A percentile compares a stretch with the other conserved stretches of the same genome.
phyloP scores from a whole-genome alignment of 129 eudicot genomes.

The Centella asiatica region DNA sequence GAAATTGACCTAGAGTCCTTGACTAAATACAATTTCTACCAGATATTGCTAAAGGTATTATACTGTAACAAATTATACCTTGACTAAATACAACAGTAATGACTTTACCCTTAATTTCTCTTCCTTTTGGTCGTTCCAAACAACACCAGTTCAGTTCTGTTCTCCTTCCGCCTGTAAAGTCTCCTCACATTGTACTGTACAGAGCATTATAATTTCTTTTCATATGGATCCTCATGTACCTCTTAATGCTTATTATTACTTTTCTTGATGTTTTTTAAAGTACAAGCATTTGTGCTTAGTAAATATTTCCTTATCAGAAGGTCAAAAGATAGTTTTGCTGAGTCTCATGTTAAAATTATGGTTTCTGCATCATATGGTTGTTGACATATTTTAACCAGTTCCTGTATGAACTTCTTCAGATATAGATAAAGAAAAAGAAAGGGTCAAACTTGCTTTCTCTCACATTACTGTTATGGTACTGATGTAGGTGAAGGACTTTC shows the following conservation, averaged over 20 bases:
- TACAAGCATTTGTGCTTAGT: background rate
- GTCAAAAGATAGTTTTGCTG: background rate
- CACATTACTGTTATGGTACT: slow-evolving; percentile 9
- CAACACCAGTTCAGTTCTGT: too few species aligned
- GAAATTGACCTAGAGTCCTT: too few species aligned
- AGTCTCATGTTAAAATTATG: background rate
- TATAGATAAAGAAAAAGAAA: too few species aligned
- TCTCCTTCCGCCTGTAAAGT: too few species aligned
- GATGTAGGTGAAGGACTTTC: slow-evolving; percentile 71
- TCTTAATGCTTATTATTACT: background rate
- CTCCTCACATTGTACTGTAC: too few species aligned
- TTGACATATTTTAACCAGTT: background rate
- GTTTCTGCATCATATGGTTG: background rate
- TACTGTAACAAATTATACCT: too few species aligned
- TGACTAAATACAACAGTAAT: too few species aligned
- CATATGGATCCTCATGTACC: background rate
- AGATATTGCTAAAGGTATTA: too few species aligned
- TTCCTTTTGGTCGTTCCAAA: too few species aligned
- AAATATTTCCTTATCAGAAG: background rate
- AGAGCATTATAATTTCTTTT: background rate
- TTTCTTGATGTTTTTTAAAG: background rate
- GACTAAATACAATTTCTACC: too few species aligned
- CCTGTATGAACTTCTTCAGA: background rate
- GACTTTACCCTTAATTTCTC: too few species aligned
- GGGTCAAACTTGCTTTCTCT: background rate